Conservation (phyloP, 805 yeast species). For the Myxozyma geophila region DNA sequence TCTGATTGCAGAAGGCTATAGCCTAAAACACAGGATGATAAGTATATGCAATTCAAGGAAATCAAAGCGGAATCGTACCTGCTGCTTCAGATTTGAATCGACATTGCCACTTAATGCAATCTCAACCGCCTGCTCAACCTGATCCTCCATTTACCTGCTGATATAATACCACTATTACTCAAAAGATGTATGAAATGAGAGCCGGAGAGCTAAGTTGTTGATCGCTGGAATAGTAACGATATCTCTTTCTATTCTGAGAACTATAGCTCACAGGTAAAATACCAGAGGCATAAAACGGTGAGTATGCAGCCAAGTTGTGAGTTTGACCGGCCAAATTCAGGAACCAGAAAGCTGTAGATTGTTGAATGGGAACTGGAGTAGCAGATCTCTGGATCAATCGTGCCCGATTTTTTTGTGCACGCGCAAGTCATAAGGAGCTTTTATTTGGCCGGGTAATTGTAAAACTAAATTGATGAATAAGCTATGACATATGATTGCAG, state of each 20-base stretch:
- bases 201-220: too few species aligned
- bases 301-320: too few species aligned
- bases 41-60: not conserved
- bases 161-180: not conserved
- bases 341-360: too few species aligned
- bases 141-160: constrained; percentile 49
- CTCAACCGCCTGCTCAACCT: constrained; percentile 86
- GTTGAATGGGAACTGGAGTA: too few species aligned
- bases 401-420: constrained; percentile 3
- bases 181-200: too few species aligned
- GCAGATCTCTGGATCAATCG: constrained; percentile 1
- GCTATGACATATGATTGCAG: too few species aligned
- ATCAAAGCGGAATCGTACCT: constrained; percentile 45
- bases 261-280: too few species aligned
- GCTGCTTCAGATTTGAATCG: constrained; percentile 63
- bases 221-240: too few species aligned
- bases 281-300: too few species aligned
- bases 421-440: not conserved
- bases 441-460: not conserved
- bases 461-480: not conserved
- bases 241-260: too few species aligned
- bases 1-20: constrained; percentile 50
- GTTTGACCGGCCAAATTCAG: too few species aligned
- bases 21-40: constrained; percentile 43
- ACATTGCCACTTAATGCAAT: constrained; percentile 76